Evolutionary conservation across 2,329 filamentous ascomycete genomes (phyloP).

Genomic region (Pleoardoris graminearum): DNA sequence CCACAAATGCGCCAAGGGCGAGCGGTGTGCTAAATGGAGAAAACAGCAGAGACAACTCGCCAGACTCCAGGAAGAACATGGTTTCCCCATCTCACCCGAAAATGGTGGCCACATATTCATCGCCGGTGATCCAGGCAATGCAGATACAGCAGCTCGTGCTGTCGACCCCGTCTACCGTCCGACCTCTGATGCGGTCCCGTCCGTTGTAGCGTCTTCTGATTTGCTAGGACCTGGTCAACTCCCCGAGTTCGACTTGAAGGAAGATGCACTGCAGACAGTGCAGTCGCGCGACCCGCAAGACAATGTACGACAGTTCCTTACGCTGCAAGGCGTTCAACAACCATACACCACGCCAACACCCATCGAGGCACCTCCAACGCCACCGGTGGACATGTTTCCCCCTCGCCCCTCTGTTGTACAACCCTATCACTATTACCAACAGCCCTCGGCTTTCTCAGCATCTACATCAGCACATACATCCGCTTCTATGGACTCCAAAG

Average conservation of each 20-base stretch:
- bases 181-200: slow-evolving; percentile 75
- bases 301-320: slow-evolving; percentile 88
- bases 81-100: slow-evolving; percentile 64
- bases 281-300: slow-evolving; percentile 81
- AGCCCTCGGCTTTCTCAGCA: slow-evolving; percentile 40
- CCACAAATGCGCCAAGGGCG: slow-evolving; percentile 83
- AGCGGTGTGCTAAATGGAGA: slow-evolving; percentile 80
- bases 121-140: slow-evolving; percentile 77
- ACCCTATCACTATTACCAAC: slow-evolving; percentile 30
- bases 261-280: slow-evolving; percentile 70
- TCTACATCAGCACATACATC: slow-evolving; percentile 42
- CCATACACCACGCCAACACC: slow-evolving; percentile 68
- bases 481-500: slow-evolving; percentile 33
- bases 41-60: slow-evolving; percentile 79
- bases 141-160: slow-evolving; percentile 62
- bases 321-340: slow-evolving; percentile 73
- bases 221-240: slow-evolving; percentile 72
- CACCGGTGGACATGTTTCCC: slow-evolving; percentile 47
- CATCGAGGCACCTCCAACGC: slow-evolving; percentile 52
- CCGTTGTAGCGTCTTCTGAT: slow-evolving; percentile 88
- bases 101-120: slow-evolving; percentile 73
- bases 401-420: slow-evolving; percentile 36
- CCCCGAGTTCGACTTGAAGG: slow-evolving; percentile 69
- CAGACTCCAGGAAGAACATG: slow-evolving; percentile 72
- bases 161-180: slow-evolving; percentile 63